Base-by-base conservation (phyloP, 768 basidiomycete species). In the Chiua virens region DNA sequence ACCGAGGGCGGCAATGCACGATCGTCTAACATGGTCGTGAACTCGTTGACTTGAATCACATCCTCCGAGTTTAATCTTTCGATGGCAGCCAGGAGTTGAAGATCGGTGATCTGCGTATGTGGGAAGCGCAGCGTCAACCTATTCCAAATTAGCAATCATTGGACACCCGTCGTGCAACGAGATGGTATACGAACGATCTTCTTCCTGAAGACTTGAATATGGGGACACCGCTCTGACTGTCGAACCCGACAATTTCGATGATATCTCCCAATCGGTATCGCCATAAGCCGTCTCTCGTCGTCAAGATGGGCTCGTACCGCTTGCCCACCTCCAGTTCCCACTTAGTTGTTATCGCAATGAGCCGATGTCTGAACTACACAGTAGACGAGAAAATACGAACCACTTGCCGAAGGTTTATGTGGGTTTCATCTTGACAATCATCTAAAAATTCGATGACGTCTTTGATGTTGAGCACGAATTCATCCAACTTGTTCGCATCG, bases 201-300 rank as follows among this genome's bases (percentile, higher is more conserved):
- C 63, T 55, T 18, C 63, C 60, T 7, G 25, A 28, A 13, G 44
- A 51, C 11, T 43, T 53, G 35, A 64, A 54, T 10, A 59, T 9
- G 0, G 63, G 63, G 4, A 35, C 20, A 13, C 37, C 34, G 3
- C 21, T 40, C 20, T 56, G 38, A 1, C 48, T 1, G 18, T 54
- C 38, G 36, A 63, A 63, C 10, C 61, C 64, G 4, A 52, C 15
- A 21, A 64, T 47, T 1, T 25, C 36, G 9, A 65, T n/a, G 5
- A 64, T 15, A 20, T 64, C 63, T 2, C 63, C 56, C 4, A 60
- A 43, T 18, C 23, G 51, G 20, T 65, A 62, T 20, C 60, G 53
- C 63, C 63, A 64, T 32, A 64, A 43, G 1, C 63, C 63, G 15
- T 57, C 53, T 22, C 43, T 55, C 1, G 57, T 64, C 21, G 60